These are phyloP conservation scores for Alternaria metachromatica DNA, from an alignment of 2,329 filamentous ascomycete species.

Conservation along the genomic window DNA sequence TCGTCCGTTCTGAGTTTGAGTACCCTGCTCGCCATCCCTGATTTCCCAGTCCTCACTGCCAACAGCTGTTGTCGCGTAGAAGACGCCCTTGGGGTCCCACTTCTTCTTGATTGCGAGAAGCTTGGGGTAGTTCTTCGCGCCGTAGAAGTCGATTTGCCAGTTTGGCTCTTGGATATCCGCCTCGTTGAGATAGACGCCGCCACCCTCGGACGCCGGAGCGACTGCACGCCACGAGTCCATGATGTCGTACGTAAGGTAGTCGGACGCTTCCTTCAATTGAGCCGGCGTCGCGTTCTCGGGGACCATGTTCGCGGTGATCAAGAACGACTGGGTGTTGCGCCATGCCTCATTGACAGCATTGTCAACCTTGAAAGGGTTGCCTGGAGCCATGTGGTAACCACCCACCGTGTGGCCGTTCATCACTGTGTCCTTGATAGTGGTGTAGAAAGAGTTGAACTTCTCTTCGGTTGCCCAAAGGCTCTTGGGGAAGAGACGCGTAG, in stretches of 20 bases:
- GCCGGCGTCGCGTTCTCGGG: constrained; percentile 19
- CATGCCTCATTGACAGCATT: constrained; percentile 38
- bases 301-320: constrained; percentile 27
- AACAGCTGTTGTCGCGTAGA: constrained; percentile 33
- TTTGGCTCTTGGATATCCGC: constrained; percentile 32
- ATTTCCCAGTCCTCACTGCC: constrained; percentile 36
- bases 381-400: constrained; percentile 31
- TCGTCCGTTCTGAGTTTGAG: constrained; percentile 32
- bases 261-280: constrained; percentile 15
- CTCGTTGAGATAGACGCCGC: constrained; percentile 39
- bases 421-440: constrained; percentile 24
- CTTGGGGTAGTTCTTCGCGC: constrained; percentile 31
- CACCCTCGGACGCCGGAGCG: constrained; percentile 25
- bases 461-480: constrained; percentile 22
- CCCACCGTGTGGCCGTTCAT: constrained; percentile 16
- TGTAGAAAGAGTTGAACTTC: constrained; percentile 21
- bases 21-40: constrained; percentile 24
- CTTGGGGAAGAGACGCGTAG: constrained; percentile 25
- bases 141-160: constrained; percentile 39
- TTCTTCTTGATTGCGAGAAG: constrained; percentile 34
- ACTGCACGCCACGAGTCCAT: constrained; percentile 25
- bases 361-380: constrained; percentile 21
- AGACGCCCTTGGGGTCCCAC: constrained; percentile 35
- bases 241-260: constrained; percentile 24
- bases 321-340: constrained; percentile 29